These are phyloP conservation scores for Geotrichum macrosporum DNA, from an alignment of 1,139 yeast genomes.

Conservation along the genomic window DNA sequence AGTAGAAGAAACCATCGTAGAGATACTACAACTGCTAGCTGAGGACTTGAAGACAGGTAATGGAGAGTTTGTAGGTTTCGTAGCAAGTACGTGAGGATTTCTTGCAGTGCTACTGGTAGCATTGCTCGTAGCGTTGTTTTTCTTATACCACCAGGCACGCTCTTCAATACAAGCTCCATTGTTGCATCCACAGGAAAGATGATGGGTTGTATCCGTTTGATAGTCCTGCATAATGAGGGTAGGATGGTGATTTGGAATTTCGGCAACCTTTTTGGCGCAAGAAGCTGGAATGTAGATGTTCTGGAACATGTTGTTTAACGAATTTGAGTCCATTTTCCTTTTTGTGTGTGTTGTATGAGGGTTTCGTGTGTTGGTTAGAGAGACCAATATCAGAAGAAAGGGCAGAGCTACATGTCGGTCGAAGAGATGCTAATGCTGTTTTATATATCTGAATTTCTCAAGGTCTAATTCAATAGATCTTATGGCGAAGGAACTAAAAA, in stretches of 20 bases:
- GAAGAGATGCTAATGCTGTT: no score
- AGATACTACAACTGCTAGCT: conserved; percentile 16
- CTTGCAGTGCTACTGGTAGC: not conserved
- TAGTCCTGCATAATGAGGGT: conserved; percentile 47
- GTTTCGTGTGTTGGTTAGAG: no score
- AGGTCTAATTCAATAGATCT: no score
- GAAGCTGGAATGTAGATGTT: conserved; percentile 45
- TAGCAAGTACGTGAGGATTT: not conserved
- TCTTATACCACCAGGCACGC: conserved; percentile 45
- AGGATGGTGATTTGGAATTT: conserved; percentile 46
- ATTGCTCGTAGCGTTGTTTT: not conserved
- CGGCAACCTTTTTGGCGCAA: conserved; percentile 27
- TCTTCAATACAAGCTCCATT: conserved; percentile 47
- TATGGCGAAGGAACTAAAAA: no score
- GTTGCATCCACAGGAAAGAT: conserved; percentile 47
- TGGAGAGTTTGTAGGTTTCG: conserved; percentile 8
- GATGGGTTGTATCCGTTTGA: conserved; percentile 45
- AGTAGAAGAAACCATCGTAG: conserved; percentile 10
- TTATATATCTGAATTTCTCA: no score
- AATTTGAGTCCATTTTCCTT: conserved; percentile 42
- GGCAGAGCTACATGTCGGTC: no score
- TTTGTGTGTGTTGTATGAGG: conserved; percentile 14
- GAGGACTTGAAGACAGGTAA: conserved; percentile 6
- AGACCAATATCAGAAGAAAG: no score
- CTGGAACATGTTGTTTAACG: conserved; percentile 40